Conservation (phyloP, 331 rosid genomes). For the Ulmus americana region DNA sequence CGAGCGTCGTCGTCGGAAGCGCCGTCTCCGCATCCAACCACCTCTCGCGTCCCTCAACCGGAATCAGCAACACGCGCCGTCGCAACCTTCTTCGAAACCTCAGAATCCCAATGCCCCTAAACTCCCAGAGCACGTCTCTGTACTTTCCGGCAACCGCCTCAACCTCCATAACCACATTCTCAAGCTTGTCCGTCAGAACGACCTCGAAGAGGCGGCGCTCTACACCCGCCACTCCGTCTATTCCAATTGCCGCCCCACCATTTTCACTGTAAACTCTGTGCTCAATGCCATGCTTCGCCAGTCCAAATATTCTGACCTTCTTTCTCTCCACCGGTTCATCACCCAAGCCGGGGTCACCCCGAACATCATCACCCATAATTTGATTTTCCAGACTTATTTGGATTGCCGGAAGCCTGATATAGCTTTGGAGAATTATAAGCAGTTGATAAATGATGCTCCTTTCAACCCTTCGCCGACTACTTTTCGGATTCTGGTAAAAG, state of each 20-base stretch:
- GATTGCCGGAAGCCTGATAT: conserved; percentile 83
- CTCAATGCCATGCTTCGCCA: conserved; percentile 68
- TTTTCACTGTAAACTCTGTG: conserved; percentile 74
- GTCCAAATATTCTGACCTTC: conserved; percentile 65
- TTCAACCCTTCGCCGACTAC: conserved; percentile 77
- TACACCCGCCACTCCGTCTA: conserved; percentile 85
- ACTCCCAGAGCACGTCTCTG: conserved; percentile 65
- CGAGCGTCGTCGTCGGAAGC: conserved; percentile 84
- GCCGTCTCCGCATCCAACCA: conserved; percentile 83
- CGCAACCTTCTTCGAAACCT: conserved; percentile 27
- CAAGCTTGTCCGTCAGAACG: conserved; percentile 58
- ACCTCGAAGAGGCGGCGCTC: conserved; percentile 81
- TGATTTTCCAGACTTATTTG: conserved; percentile 72
- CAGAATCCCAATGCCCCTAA: conserved; percentile 72
- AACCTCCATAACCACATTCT: conserved; percentile 67
- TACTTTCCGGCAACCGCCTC: conserved; percentile 67
- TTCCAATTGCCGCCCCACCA: conserved; percentile 83
- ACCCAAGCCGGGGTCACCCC: conserved; percentile 82
- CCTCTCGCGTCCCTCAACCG: conserved; percentile 77
- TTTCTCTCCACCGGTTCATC: conserved; percentile 78
- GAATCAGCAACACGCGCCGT: conserved; percentile 13
- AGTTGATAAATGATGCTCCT: conserved; percentile 70
- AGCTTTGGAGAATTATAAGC: conserved; percentile 73
- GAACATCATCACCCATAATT: conserved; percentile 64
- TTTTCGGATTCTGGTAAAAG: conserved; percentile 53